Base-by-base conservation (phyloP, 2,329 filamentous ascomycete genomes). In the Fusarium robinianum region DNA sequence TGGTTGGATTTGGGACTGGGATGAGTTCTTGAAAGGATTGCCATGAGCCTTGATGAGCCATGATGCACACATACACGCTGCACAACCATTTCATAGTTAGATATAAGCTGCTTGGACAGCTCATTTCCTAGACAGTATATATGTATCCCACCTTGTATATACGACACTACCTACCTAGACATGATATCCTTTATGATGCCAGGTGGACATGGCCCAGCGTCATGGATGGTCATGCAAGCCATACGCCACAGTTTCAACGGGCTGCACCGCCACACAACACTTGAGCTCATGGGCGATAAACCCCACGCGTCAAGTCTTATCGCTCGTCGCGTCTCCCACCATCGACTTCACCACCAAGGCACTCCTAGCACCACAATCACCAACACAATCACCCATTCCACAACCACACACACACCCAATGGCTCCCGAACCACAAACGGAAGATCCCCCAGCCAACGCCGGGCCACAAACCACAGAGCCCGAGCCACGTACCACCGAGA, bases 291-390 rank as follows among this genome's bases (percentile, higher is more conserved):
- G 57, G 43, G 45, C 40, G 36, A 52, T 46, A 50, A 58, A 32
- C 53, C 51, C 53, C 48, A 60, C 58, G 47, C 54, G 58, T 38
- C 33, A 19, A 16, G 14, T 17, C 33, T 48, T 48, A 43, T 54
- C 46, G 12, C 37, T 19, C 16, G 25, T 30, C 19, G 18, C 10
- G n/a, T n/a, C n/a, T n/a, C n/a, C n/a, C n/a, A n/a, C n/a, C n/a
- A n/a, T n/a, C n/a, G n/a, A 12, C 7, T 26, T 27, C 32, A 46
- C 26, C 39, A 49, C 31, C 43, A 49, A 31, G 25, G 32, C 21
- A 39, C 25, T 14, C 5, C 18, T 22, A 34, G 8, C 35, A 36
- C 34, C 42, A 43, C 26, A 29, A 46, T 24, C 9, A 5, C 8
- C 17, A 18, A 36, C 17, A 31, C 40, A 8, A 39, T 12, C 33